These are phyloP conservation scores for Diplodia corticola DNA, from an alignment of 2,329 filamentous ascomycete genomes.

Conservation along the genomic window DNA sequence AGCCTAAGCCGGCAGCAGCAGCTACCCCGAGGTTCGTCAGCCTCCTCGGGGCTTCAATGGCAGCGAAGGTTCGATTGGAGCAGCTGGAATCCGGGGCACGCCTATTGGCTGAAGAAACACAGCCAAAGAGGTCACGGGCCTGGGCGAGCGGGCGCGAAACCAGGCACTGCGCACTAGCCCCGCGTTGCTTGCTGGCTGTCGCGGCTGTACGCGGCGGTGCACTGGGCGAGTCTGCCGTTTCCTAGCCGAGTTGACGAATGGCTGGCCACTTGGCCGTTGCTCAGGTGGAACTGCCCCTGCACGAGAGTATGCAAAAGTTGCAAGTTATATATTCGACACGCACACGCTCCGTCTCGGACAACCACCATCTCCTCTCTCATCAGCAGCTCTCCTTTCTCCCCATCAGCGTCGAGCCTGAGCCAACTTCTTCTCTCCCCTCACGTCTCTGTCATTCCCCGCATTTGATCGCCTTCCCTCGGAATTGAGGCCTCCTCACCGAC, in stretches of 20 bases:
- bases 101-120: neutral
- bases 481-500: neutral
- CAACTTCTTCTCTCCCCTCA: neutral
- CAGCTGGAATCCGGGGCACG: neutral
- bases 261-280: neutral
- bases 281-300: neutral
- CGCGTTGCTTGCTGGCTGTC: neutral
- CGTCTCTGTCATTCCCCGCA: neutral
- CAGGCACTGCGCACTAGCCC: neutral
- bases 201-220: constrained; percentile 3
- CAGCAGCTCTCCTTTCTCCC: neutral
- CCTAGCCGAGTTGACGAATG: neutral
- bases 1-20: neutral
- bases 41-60: neutral
- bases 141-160: neutral
- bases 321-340: neutral
- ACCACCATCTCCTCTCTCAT: neutral
- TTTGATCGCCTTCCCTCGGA: neutral
- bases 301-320: too few relatives aligned
- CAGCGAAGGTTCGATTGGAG: neutral
- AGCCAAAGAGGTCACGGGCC: neutral
- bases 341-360: neutral
- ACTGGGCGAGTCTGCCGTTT: neutral
- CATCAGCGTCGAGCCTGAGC: neutral
- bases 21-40: neutral